Percentiles rank a stretch among this genome's conserved stretches.
These are phyloP conservation scores for Brassica incana DNA, from an alignment of 345 rosid genomes.

Conservation along the genomic window DNA sequence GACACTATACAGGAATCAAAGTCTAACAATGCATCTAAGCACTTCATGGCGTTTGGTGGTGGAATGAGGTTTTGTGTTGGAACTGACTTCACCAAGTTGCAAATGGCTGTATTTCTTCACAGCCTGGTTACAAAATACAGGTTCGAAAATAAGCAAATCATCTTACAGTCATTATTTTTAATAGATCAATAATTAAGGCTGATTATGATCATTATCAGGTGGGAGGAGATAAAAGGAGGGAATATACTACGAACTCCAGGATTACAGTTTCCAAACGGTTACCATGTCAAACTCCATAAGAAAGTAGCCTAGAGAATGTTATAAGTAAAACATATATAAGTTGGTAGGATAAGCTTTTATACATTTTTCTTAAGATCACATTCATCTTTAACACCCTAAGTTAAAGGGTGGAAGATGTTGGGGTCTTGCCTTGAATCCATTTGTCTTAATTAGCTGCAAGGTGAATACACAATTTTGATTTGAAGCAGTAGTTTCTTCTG, in stretches of 20 bases:
- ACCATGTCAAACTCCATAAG: slow-evolving; percentile 54
- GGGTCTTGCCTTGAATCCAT: not conserved
- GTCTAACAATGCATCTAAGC: slow-evolving; percentile 58
- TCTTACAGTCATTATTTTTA: not conserved
- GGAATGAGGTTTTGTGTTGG: slow-evolving; percentile 99
- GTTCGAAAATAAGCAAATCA: slow-evolving; percentile 35
- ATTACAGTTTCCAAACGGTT: slow-evolving; percentile 86
- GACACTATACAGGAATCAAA: slow-evolving; percentile 51
- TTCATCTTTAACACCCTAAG: slow-evolving; percentile 5
- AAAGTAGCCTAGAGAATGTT: slow-evolving; percentile 37
- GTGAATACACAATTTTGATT: not conserved
- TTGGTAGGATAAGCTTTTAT: not conserved
- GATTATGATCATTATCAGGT: slow-evolving; percentile 48
- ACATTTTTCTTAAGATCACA: slow-evolving; percentile 1
- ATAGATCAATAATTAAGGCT: not conserved
- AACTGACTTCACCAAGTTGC: slow-evolving; percentile 89
- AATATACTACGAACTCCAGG: slow-evolving; percentile 82
- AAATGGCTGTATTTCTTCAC: slow-evolving; percentile 95
- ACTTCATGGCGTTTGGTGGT: slow-evolving; percentile 98
- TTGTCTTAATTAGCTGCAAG: slow-evolving; percentile 26
- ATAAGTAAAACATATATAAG: not conserved
- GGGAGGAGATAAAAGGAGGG: slow-evolving; percentile 76
- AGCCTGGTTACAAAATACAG: slow-evolving; percentile 83
- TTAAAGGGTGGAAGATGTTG: slow-evolving; percentile 11
- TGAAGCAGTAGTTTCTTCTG: not conserved